Conservation (phyloP, 2,329 filamentous ascomycete species). For the Fusarium circinatum region DNA sequence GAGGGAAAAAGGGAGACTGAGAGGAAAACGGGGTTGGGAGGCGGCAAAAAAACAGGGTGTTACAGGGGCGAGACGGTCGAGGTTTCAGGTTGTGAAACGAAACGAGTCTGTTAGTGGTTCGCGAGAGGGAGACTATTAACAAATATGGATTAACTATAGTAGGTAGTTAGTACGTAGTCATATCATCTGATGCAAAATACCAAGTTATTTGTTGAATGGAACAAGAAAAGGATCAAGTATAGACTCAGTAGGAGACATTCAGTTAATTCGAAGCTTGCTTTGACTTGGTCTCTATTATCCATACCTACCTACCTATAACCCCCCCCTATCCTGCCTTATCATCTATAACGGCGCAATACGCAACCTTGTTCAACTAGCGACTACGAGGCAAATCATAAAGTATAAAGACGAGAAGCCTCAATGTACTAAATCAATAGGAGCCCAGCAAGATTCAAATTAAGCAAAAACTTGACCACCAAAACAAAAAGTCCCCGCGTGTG, state of each 20-base stretch:
- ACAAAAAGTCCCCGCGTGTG: neutral
- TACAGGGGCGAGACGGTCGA: constrained; percentile 37
- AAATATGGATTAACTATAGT: neutral
- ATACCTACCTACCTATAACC: too few relatives aligned
- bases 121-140: neutral
- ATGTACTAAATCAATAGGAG: neutral
- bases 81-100: constrained; percentile 44
- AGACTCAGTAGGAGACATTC: neutral
- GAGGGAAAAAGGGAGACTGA: neutral
- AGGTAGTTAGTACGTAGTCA: neutral
- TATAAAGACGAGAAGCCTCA: neutral
- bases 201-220: neutral
- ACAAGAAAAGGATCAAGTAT: neutral
- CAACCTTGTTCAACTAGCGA: neutral
- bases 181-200: neutral
- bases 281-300: neutral
- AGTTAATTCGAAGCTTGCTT: neutral
- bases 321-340: neutral
- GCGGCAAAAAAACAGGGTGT: constrained; percentile 33
- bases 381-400: neutral
- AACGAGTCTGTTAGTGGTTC: constrained; percentile 30
- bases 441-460: neutral
- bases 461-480: neutral
- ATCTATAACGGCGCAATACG: neutral
- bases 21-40: constrained; percentile 3